Base-by-base conservation (phyloP, 2,329 filamentous ascomycete genomes). In the Fusarium proliferatum region DNA sequence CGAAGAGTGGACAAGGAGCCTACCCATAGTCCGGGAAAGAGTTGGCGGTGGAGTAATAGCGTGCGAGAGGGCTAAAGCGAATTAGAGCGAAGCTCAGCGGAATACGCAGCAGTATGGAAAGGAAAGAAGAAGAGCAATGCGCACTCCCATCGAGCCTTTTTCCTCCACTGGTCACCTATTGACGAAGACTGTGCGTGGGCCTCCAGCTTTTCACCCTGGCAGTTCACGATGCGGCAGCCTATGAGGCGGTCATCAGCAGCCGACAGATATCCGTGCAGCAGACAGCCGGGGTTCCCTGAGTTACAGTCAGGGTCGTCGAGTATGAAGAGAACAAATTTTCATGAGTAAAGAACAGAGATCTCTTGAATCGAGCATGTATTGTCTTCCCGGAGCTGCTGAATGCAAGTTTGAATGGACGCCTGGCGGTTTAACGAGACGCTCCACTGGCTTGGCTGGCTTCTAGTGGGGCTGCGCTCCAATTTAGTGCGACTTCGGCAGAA, bases 11-110 rank as follows among this genome's bases (percentile, higher is more conserved):
- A 55, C 52, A 55, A 69, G 64, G 67, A 67, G 66, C 76, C 60
- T 81, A 84, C 83, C 81, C 82, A 84, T 84, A 85, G 77, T 84
- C 83, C 57, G 83, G 83, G 73, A 83, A 82, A 67, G 81, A 83
- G 75, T 80, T 78, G 70, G 79, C 79, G 65, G 80, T 71, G 64
- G 82, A 84, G 61, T 76, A 67, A 67, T 84, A 84, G 66, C 82
- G 79, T 60, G 74, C 73, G 61, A 79, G 72, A 58, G 81, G 76
- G 75, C 82, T 83, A 64, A 61, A 59, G 15, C 30, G 48, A 58
- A 43, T 55, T 62, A 64, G 51, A 72, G 64, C 53, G 64, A 64
- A 49, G 71, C 63, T 62, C 57, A 36, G 60, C 43, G 52, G 36
- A 62, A 70, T 30, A 45, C n/a, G 61, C 19, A 43, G 46, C 61